These are phyloP conservation scores for Dichomitus squalens DNA, from an alignment of 1,284 basidiomycete species.

Conservation along the genomic window DNA sequence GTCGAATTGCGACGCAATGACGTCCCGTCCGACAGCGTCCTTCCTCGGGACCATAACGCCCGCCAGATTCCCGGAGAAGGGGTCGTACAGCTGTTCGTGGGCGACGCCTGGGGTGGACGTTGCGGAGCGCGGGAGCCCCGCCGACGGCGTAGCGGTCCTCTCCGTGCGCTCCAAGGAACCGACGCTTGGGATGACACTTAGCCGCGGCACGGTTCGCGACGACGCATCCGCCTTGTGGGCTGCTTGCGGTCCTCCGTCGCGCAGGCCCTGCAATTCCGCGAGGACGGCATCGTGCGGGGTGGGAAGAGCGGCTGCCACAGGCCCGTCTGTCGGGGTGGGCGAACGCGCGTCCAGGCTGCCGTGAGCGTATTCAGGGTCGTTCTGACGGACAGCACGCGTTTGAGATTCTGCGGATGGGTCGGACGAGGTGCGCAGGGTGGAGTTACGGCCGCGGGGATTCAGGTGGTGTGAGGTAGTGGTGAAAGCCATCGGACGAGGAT, in stretches of 20 bases:
- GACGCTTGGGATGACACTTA: conserved; percentile 24
- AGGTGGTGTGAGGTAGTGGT: conserved; percentile 14
- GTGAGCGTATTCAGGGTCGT: conserved; percentile 3
- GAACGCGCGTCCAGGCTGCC: neutral
- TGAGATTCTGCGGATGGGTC: conserved; percentile 5
- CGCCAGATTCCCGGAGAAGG: conserved; percentile 49
- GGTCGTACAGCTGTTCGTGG: conserved; percentile 47
- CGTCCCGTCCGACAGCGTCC: conserved; percentile 21
- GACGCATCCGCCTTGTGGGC: neutral
- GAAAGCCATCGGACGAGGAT: conserved; percentile 12
- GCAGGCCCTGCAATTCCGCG: conserved; percentile 46
- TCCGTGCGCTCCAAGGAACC: conserved; percentile 26
- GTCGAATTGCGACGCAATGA: conserved; percentile 27
- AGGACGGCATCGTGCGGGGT: conserved; percentile 68
- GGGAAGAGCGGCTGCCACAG: conserved; percentile 36
- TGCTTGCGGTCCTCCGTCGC: neutral
- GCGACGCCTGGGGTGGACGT: conserved; percentile 21
- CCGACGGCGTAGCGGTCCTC: conserved; percentile 27
- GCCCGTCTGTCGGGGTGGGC: conserved; percentile 16
- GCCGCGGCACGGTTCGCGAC: conserved; percentile 16
- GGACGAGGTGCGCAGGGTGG: conserved; percentile 7
- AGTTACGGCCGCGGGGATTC: conserved; percentile 7
- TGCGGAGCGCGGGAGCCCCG: conserved; percentile 20
- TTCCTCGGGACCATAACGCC: conserved; percentile 38
- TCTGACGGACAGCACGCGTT: conserved; percentile 2